phyloP scores from a whole-genome alignment of 352 stramenopile genomes.

The Phytophthora fragariaefolia region DNA sequence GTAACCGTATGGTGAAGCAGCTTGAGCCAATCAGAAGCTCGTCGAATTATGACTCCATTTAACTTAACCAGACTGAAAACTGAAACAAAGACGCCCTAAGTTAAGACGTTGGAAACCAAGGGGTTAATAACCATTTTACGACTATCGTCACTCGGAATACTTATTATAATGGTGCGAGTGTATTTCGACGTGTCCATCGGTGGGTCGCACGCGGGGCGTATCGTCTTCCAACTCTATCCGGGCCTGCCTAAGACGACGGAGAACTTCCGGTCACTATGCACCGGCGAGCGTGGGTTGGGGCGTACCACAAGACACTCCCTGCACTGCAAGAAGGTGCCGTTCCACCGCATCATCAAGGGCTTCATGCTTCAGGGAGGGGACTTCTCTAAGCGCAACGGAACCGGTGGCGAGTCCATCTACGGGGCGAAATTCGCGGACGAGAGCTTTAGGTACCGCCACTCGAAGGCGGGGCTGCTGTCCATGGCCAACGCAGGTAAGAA shows the following conservation, averaged over 20 bases:
- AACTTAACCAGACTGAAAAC: too few relatives aligned
- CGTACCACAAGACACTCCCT: slow-evolving; percentile 60
- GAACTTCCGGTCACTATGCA: slow-evolving; percentile 71
- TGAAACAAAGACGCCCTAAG: too few relatives aligned
- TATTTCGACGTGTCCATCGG: slow-evolving; percentile 89
- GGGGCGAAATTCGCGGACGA: slow-evolving; percentile 90
- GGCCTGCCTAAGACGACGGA: slow-evolving; percentile 65
- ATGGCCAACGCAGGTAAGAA: slow-evolving; percentile 94
- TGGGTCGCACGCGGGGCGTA: slow-evolving; percentile 61
- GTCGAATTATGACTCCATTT: too few relatives aligned
- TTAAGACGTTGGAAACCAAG: too few relatives aligned
- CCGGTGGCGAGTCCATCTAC: slow-evolving; percentile 85
- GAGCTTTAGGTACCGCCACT: slow-evolving; percentile 95
- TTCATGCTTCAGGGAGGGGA: slow-evolving; percentile 87
- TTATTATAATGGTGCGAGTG: slow-evolving; percentile 30
- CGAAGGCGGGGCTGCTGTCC: slow-evolving; percentile 91
- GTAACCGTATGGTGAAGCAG: too few relatives aligned
- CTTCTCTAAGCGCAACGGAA: slow-evolving; percentile 1
- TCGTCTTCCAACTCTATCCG: slow-evolving; percentile 53
- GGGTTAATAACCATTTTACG: too few relatives aligned
- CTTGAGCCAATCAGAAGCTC: too few relatives aligned
- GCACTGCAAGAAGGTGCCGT: slow-evolving; percentile 72
- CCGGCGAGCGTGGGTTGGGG: slow-evolving; percentile 73
- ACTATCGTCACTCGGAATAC: too few relatives aligned
- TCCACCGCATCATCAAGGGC: slow-evolving; percentile 87